phyloP scores from a whole-genome alignment of 1,139 yeast genomes.

The Pneumocystis wakefieldiae region DNA sequence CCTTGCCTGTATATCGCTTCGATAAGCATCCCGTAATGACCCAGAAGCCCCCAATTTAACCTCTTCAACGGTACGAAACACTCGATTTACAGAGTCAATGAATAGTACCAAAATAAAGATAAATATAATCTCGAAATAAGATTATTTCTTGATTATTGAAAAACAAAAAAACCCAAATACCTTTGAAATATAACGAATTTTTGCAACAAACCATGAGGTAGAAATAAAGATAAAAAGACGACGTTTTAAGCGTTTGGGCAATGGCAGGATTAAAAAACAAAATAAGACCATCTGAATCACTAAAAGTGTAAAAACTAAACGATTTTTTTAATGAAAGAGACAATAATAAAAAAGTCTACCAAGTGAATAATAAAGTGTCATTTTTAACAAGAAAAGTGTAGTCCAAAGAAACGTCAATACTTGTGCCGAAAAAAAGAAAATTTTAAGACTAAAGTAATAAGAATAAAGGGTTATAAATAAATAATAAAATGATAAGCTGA shows the following conservation, averaged over 20 bases:
- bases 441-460: too few relatives aligned
- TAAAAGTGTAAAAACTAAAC: constrained; percentile 52
- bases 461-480: too few relatives aligned
- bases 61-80: constrained; percentile 55
- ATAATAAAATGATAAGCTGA: too few relatives aligned
- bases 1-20: constrained; percentile 75
- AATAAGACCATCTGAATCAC: constrained; percentile 70
- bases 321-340: background rate
- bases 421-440: too few relatives aligned
- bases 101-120: constrained; percentile 75
- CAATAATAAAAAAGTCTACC: background rate
- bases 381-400: background rate
- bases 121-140: constrained; percentile 30
- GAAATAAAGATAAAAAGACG: constrained; percentile 49
- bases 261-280: constrained; percentile 67
- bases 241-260: constrained; percentile 62
- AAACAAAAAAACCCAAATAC: constrained; percentile 25
- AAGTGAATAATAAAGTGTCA: background rate
- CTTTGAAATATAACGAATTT: constrained; percentile 62
- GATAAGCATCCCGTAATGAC: constrained; percentile 29
- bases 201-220: constrained; percentile 55
- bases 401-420: too few relatives aligned
- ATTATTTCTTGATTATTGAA: background rate
- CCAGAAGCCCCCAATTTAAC: constrained; percentile 10
- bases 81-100: constrained; percentile 77